Conservation (phyloP, 106 monocot genomes). For the Hemerocallis citrina region DNA sequence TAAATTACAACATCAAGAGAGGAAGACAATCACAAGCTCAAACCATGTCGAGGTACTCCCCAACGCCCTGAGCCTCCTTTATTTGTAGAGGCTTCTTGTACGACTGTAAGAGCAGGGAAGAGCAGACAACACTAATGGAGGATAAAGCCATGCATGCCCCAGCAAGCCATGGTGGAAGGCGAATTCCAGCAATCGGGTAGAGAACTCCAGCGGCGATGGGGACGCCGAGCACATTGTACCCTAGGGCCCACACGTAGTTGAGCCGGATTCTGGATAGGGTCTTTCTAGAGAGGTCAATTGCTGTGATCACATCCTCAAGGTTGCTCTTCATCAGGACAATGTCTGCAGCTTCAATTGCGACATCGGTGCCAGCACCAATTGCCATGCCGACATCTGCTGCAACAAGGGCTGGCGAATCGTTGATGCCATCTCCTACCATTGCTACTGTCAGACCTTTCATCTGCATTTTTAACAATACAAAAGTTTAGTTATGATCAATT, state of each 20-base stretch:
- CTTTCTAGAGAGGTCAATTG: slow-evolving; percentile 71
- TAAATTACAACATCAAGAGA: too few species aligned
- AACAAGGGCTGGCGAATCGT: slow-evolving; percentile 65
- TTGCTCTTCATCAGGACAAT: slow-evolving; percentile 71
- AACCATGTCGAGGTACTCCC: slow-evolving; percentile 13
- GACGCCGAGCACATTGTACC: slow-evolving; percentile 59
- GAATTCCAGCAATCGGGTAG: slow-evolving; percentile 52
- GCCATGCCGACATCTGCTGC: slow-evolving; percentile 81
- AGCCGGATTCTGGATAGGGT: slow-evolving; percentile 55
- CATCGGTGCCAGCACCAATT: slow-evolving; percentile 74
- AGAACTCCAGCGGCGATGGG: slow-evolving; percentile 63
- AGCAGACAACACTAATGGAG: slow-evolving; percentile 73
- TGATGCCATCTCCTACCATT: slow-evolving; percentile 86
- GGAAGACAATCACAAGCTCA: background rate
- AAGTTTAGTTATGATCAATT: too few species aligned
- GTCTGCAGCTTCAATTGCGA: slow-evolving; percentile 80
- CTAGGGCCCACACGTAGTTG: slow-evolving; percentile 76
- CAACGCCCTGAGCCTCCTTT: slow-evolving; percentile 1
- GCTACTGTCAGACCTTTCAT: slow-evolving; percentile 54
- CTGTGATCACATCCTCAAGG: slow-evolving; percentile 70
- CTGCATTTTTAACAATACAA: slow-evolving; percentile 16
- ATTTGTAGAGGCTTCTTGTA: slow-evolving; percentile 56
- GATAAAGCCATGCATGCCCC: slow-evolving; percentile 79
- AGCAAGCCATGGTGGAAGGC: slow-evolving; percentile 71
- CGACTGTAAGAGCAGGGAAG: slow-evolving; percentile 61